Evolutionary conservation across 331 rosid species (phyloP), one percentile per base, ranked within the genome.

Genomic region (Quercus phellos): DNA sequence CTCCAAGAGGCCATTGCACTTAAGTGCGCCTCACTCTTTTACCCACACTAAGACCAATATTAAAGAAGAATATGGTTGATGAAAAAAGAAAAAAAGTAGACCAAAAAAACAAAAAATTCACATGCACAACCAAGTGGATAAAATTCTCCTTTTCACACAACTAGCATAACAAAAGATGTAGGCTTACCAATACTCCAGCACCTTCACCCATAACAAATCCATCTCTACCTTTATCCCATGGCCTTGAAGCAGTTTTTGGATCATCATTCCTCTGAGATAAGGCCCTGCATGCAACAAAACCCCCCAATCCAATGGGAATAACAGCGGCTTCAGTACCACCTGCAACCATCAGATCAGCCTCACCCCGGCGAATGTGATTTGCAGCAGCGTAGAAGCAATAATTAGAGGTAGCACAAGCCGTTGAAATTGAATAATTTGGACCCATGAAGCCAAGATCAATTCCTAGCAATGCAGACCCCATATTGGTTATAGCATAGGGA

Each of bases 181-280:
- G 46, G 18, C 91, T 81, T 86, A 95, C 98, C 96, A 94, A 73
- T 75, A 93, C 88, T 74, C 99, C 99, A 83, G 98, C 86, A 66
- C 99, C 98, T 88, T 95, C 98, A 18, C 99, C 98, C 98, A 93
- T 93, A 55, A 95, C 99, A 91, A 95, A 95, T 61, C 98, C 99
- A 83, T 95, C 98, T 54, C 99, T 89, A 14, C 81, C 99, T 80
- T 61, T 89, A 80, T 95, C 99, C 98, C 99, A 95, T 19, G 99
- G 99, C 88, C 99, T 90, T 0, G 99, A 95, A 83, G 99, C 98
- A 79, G 97, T 95, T 90, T 86, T 83, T 9, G 98, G 99, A 69
- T 95, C 98, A 83, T 95, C 96, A 29, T 95, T 95, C 79, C 99
- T 88, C 87, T 93, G 98, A 73, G 97, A 95, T 38, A 95, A 84